Base-by-base conservation (phyloP, 176 grass and related monocot genomes). In the Triticum timopheevii region DNA sequence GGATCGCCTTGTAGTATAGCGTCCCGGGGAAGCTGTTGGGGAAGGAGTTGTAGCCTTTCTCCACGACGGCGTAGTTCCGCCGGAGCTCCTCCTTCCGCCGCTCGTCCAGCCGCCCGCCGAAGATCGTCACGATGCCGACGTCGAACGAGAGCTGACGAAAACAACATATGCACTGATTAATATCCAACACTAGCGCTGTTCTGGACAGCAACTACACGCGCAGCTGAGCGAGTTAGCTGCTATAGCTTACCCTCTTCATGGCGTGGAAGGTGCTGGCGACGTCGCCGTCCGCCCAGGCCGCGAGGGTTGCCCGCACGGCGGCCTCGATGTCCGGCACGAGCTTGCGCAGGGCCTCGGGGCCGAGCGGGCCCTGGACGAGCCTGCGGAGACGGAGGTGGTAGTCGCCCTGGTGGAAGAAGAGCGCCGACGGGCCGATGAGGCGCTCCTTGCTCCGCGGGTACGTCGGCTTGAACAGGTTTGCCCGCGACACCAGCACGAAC, bases 21-120 rank as follows among this genome's bases (percentile, higher is more conserved):
- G 94, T 96, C 27, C 97, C 90, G 0, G 94, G 97, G 39, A 94
- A 64, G 71, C 80, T 90, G 76, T 81, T 99, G 62, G 92, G 88
- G 79, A 99, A 99, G 52, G 92, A 99, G 85, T 99, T 99, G 90
- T 99, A 99, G 22, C 97, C 97, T 86, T 91, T 99, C 86, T 96
- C 94, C 39, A 99, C 89, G 79, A 96, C 24, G 90, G 83, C 83
- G 80, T 94, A 99, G 17, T 94, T 96, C 56, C 76, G 86, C 80
- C 89, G 86, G 13, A 99, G 77, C 90, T 93, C 90, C 56, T 59
- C 70, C 73, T 90, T 96, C 67, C 79, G 72, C 36, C 25, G 65
- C 23, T 93, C 92, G 63, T 93, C 86, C 54, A 99, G 56, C 3
- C 39, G 66, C 7, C 92, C 84, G 59, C 97, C 94, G 40, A 99